Evolutionary conservation across 164 flowering plant genomes (phyloP).

Genomic region (Macadamia tetraphylla): DNA sequence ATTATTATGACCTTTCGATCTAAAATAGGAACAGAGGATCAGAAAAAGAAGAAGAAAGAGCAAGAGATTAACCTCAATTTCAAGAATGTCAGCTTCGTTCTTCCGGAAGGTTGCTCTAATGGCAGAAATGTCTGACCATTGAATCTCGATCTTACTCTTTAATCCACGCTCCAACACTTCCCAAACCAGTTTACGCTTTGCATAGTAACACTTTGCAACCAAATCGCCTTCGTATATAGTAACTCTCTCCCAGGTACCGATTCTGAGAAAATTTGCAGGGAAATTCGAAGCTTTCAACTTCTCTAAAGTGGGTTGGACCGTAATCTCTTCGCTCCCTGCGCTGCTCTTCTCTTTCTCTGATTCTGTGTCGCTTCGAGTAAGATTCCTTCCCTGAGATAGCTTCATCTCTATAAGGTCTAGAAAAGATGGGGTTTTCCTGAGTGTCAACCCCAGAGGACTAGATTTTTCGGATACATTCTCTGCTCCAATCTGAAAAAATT

Average conservation of each 20-base stretch:
- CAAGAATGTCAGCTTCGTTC: conserved; percentile 27
- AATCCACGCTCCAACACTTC: conserved; percentile 30
- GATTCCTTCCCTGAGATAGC: background rate
- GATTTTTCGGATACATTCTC: background rate
- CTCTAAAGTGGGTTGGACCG: conserved; percentile 5
- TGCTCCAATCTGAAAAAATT: background rate
- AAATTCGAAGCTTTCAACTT: conserved; percentile 45
- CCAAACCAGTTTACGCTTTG: conserved; percentile 47
- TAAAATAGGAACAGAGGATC: background rate
- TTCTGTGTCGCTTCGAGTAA: background rate
- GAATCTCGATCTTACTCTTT: conserved; percentile 47
- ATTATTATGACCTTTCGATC: too few relatives aligned
- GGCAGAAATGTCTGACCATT: conserved; percentile 35
- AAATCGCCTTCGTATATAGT: conserved; percentile 28
- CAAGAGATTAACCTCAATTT: conserved; percentile 36
- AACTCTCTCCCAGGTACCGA: conserved; percentile 49
- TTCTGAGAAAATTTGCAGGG: conserved; percentile 23
- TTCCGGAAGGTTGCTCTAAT: conserved; percentile 20
- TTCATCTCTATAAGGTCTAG: background rate
- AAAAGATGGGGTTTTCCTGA: background rate
- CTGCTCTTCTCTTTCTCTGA: background rate
- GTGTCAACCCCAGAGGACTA: background rate
- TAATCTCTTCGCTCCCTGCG: background rate
- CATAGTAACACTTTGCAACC: conserved; percentile 38
- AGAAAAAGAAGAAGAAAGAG: background rate